Percentiles rank a stretch among this genome's conserved stretches.
phyloP scores from a whole-genome alignment of 2,329 filamentous ascomycete genomes.

The Phialophora chinensis region DNA sequence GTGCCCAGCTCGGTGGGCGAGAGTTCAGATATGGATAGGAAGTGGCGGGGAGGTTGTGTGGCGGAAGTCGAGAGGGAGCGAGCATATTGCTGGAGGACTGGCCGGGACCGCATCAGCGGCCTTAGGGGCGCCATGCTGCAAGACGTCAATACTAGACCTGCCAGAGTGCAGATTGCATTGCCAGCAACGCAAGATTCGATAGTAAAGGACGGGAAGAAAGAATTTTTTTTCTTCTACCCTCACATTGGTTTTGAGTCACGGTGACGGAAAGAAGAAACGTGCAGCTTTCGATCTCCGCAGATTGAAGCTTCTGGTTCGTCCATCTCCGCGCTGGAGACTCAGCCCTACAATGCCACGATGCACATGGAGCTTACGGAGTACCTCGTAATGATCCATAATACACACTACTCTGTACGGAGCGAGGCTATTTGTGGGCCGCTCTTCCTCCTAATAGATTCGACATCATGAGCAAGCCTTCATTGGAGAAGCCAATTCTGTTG shows the following conservation, averaged over 20 bases:
- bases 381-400: no score
- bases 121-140: conserved; percentile 26
- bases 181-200: conserved; percentile 11
- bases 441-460: background rate
- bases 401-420: no score
- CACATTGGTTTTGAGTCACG: conserved; percentile 22
- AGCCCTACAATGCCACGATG: background rate
- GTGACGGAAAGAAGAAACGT: conserved; percentile 6
- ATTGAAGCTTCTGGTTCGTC: conserved; percentile 19
- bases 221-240: conserved; percentile 3
- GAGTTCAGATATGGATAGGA: conserved; percentile 90
- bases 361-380: no score
- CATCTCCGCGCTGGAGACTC: conserved; percentile 5
- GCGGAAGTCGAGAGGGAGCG: conserved; percentile 42
- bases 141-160: conserved; percentile 2
- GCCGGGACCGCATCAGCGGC: conserved; percentile 18
- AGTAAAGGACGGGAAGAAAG: background rate
- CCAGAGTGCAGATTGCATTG: conserved; percentile 10
- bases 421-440: background rate
- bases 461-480: conserved; percentile 19
- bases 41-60: conserved; percentile 73
- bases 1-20: conserved; percentile 77
- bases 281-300: conserved; percentile 19
- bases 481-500: conserved; percentile 49
- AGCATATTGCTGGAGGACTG: conserved; percentile 20